Conservation (phyloP, 2,329 filamentous ascomycete species). For the Penicillium sp. region DNA sequence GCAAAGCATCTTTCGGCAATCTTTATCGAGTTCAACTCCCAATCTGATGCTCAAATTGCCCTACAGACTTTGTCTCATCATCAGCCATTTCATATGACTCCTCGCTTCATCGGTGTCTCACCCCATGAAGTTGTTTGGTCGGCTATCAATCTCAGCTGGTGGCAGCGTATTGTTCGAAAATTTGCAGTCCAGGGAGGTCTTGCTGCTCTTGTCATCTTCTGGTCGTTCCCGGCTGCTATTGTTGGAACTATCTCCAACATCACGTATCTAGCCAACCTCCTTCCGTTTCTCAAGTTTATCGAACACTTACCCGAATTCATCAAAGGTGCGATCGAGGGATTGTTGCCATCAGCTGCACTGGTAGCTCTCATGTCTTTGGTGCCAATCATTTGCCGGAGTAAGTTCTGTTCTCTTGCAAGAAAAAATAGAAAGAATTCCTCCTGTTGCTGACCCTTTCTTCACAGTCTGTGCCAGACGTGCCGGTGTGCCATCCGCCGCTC, state of each 20-base stretch:
- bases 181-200: slow-evolving; percentile 73
- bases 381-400: slow-evolving; percentile 77
- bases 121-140: slow-evolving; percentile 90
- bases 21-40: slow-evolving; percentile 85
- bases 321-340: slow-evolving; percentile 79
- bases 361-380: slow-evolving; percentile 86
- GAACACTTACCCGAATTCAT: slow-evolving; percentile 69
- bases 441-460: slow-evolving; percentile 8
- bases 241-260: slow-evolving; percentile 91
- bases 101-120: slow-evolving; percentile 80
- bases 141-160: slow-evolving; percentile 79
- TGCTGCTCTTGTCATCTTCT: slow-evolving; percentile 81
- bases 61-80: slow-evolving; percentile 85
- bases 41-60: slow-evolving; percentile 82
- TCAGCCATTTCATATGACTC: slow-evolving; percentile 82
- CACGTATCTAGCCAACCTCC: slow-evolving; percentile 59
- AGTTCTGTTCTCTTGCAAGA: slow-evolving; percentile 32
- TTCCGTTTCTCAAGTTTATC: slow-evolving; percentile 74
- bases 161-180: slow-evolving; percentile 75
- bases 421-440: not conserved
- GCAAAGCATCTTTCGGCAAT: slow-evolving; percentile 72
- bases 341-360: slow-evolving; percentile 78
- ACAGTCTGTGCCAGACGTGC: slow-evolving; percentile 74
- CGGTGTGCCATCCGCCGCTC: slow-evolving; percentile 77
- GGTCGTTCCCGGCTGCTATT: slow-evolving; percentile 74